phyloP scores from a whole-genome alignment of 2,329 filamentous ascomycete genomes.

The Plectosphaerella plurivora region DNA sequence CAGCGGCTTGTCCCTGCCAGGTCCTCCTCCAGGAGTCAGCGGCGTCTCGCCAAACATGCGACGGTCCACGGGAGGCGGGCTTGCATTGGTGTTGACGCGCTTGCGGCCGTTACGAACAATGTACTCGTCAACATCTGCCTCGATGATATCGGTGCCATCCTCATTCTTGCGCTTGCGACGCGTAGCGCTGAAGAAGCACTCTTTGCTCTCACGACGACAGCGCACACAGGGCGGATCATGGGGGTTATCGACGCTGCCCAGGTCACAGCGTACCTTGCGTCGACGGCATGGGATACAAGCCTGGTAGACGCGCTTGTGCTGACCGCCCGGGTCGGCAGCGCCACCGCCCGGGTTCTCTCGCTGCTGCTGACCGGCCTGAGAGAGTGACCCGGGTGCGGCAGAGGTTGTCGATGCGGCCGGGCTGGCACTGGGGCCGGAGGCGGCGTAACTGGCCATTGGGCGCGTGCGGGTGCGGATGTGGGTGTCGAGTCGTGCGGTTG shows the following conservation, averaged over 20 bases:
- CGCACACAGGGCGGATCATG: conserved; percentile 90
- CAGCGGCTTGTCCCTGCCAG: conserved; percentile 62
- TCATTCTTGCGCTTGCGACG: conserved; percentile 82
- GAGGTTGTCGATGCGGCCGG: conserved; percentile 11
- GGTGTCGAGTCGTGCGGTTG: neutral
- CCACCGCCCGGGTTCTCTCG: too few relatives aligned
- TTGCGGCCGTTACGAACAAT: conserved; percentile 71
- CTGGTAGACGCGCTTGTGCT: conserved; percentile 60
- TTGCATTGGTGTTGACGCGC: conserved; percentile 47
- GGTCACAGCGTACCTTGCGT: conserved; percentile 58
- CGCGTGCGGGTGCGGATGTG: conserved; percentile 7
- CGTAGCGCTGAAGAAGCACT: conserved; percentile 95
- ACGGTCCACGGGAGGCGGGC: conserved; percentile 38
- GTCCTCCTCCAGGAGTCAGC: conserved; percentile 60
- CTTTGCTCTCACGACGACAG: conserved; percentile 90
- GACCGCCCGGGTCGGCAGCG: conserved; percentile 16
- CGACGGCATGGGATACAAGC: conserved; percentile 59
- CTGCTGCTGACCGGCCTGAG: conserved; percentile 3
- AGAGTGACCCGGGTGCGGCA: conserved; percentile 3
- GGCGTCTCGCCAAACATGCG: conserved; percentile 50
- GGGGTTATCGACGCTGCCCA: conserved; percentile 83
- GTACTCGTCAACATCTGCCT: conserved; percentile 55
- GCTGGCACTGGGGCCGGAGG: conserved; percentile 8
- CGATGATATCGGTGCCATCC: conserved; percentile 46
- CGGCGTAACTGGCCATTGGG: conserved; percentile 20